These are phyloP conservation scores for Bryoglossum gracile DNA, from an alignment of 495 filamentous ascomycete species.

Conservation along the genomic window DNA sequence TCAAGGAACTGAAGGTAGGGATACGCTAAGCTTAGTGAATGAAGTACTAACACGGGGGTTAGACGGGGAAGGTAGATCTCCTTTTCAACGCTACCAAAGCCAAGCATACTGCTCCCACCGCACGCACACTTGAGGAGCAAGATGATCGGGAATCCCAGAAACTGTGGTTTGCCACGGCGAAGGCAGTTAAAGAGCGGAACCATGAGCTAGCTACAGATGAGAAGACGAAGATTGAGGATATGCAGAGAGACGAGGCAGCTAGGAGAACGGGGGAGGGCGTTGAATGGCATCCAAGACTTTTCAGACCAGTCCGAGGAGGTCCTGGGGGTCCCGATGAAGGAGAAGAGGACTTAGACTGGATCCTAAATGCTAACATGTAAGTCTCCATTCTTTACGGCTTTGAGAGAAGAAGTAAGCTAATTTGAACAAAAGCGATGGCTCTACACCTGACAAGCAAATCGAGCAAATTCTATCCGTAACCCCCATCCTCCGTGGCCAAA, in stretches of 20 bases:
- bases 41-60: slow-evolving; percentile 1
- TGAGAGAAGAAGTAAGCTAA: too few species aligned
- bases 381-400: too few species aligned
- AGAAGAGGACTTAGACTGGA: slow-evolving; percentile 86
- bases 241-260: slow-evolving; percentile 82
- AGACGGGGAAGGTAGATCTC: slow-evolving; percentile 83
- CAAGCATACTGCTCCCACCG: slow-evolving; percentile 66
- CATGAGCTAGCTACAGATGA: slow-evolving; percentile 89
- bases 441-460: slow-evolving; percentile 63
- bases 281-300: slow-evolving; percentile 85
- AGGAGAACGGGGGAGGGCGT: slow-evolving; percentile 70
- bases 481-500: slow-evolving; percentile 76
- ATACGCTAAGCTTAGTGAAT: neutral
- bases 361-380: slow-evolving; percentile 84
- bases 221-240: slow-evolving; percentile 90
- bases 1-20: slow-evolving; percentile 73
- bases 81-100: slow-evolving; percentile 80
- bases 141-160: slow-evolving; percentile 83
- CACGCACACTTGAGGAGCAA: slow-evolving; percentile 77
- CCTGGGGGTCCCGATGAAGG: slow-evolving; percentile 71
- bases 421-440: slow-evolving; percentile 65
- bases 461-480: slow-evolving; percentile 83
- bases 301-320: slow-evolving; percentile 66
- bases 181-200: slow-evolving; percentile 74
- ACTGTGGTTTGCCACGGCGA: slow-evolving; percentile 73